Base-by-base conservation (phyloP, 139 green algal species). In the Chlorella vulgaris region DNA sequence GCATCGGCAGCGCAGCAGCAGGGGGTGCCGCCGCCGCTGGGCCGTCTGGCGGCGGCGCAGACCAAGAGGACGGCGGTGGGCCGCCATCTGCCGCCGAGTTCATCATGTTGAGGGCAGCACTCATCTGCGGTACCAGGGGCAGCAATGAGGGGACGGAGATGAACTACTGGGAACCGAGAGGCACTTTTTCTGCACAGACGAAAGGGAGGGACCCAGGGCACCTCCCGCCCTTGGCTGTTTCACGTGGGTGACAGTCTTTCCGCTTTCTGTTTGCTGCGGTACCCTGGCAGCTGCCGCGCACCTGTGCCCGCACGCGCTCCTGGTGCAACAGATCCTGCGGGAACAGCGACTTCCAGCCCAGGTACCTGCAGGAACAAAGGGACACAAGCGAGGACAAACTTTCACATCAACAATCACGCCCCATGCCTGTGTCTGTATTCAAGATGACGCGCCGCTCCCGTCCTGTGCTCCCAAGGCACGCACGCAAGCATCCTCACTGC, bases 81-180 rank as follows among this genome's bases (percentile, higher is more conserved):
- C 78, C 60, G 36, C 82, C 83, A 55, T 95, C 91, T 47, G 93
- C 88, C 5, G 94, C 88, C 7, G 74, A 70, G 85, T 98, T 98
- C 93, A 99, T 99, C 77, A 91, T 90, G 85, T 97, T 90, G 13
- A 98, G 87, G 19, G 92, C 96, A 0, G 81, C 81, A 36, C 88
- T 93, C 47, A 99, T 89, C 66, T 76, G 69, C 69, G 63, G 4
- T 70, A 2, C 13, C 33, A 47, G 31, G 4, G 61, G 3, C 7
- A 33, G 2, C 26, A 68, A 18, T 28, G 35, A 39, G 28, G 63
- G 5, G 4, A 7, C 1, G 5, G 10, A 33, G 28, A 18, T 7
- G 4, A 68, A n/a, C 13, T 4, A 33, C n/a, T 19, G n/a, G 61
- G 28, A 36, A 33, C 28, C 3, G 29, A 36, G n/a, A 4, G 5